Evolutionary conservation across 2,329 filamentous ascomycete species (phyloP).

Genomic region (Aspergillus sergii): DNA sequence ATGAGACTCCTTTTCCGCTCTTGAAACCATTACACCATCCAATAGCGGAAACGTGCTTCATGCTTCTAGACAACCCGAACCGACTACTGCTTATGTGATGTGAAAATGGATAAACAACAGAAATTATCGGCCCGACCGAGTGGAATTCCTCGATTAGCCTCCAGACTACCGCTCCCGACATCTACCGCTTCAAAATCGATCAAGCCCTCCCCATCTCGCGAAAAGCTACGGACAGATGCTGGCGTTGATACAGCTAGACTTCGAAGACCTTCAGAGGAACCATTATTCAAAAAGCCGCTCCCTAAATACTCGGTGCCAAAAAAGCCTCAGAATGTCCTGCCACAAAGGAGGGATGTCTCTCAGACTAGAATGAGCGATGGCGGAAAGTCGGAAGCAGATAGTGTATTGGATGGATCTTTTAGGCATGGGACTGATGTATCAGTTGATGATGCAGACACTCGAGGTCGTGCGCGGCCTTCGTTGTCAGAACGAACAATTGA

Average conservation of each 20-base stretch:
- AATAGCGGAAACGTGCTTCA: not conserved
- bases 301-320: constrained; percentile 29
- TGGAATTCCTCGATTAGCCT: constrained; percentile 53
- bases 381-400: constrained; percentile 18
- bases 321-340: constrained; percentile 22
- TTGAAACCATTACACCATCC: not conserved
- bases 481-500: constrained; percentile 84
- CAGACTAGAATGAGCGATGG: constrained; percentile 24
- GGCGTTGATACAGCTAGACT: constrained; percentile 41
- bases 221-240: constrained; percentile 47
- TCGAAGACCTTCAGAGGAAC: constrained; percentile 42
- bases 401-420: constrained; percentile 12
- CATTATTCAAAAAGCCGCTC: constrained; percentile 38
- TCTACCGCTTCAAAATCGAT: constrained; percentile 44
- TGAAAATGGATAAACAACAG: constrained; percentile 38
- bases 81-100: constrained; percentile 1
- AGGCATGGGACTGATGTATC: constrained; percentile 20
- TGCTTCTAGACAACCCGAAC: not conserved
- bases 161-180: constrained; percentile 56
- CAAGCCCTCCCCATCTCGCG: constrained; percentile 51
- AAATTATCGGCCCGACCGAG: constrained; percentile 35
- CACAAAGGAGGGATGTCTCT: constrained; percentile 24
- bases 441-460: constrained; percentile 22
- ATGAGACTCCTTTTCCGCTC: constrained; percentile 8
- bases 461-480: constrained; percentile 35